These are phyloP conservation scores for Kalaharituber pfeilii DNA, from an alignment of 2,329 filamentous ascomycete genomes.

Conservation along the genomic window DNA sequence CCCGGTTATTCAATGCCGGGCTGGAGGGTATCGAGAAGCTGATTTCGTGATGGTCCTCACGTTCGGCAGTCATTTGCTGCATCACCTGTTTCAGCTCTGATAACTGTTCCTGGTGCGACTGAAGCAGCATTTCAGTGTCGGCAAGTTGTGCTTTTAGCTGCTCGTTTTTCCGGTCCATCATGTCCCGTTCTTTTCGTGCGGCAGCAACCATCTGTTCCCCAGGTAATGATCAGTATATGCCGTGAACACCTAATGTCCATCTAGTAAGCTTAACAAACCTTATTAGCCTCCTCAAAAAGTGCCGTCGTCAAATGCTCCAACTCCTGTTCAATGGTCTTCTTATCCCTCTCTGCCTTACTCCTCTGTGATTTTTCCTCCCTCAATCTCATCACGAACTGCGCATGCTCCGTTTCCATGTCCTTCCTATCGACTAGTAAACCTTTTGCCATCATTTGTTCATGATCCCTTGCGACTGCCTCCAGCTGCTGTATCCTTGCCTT, in stretches of 20 bases:
- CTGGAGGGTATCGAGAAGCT: conserved; percentile 59
- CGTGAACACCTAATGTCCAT: not conserved
- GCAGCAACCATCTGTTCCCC: conserved; percentile 61
- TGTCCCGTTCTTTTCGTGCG: conserved; percentile 70
- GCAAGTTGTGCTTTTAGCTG: conserved; percentile 69
- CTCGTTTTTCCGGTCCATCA: conserved; percentile 66
- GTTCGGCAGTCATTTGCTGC: conserved; percentile 60
- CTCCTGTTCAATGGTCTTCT: conserved; percentile 80
- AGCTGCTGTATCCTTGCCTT: conserved; percentile 49
- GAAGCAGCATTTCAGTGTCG: conserved; percentile 70
- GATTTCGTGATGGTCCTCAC: conserved; percentile 48
- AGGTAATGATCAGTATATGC: not conserved
- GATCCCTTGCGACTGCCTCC: conserved; percentile 50
- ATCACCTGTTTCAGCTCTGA: conserved; percentile 81
- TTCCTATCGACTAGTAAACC: conserved; percentile 61
- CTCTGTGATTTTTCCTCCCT: conserved; percentile 49
- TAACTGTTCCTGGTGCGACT: conserved; percentile 83
- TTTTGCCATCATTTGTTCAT: conserved; percentile 50
- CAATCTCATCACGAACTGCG: conserved; percentile 39
- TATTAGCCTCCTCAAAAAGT: conserved; percentile 96
- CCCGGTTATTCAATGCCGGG: conserved; percentile 42
- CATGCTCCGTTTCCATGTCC: conserved; percentile 56
- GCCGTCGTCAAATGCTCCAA: conserved; percentile 77
- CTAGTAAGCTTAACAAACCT: conserved; percentile 33
- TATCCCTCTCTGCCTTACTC: conserved; percentile 54